A percentile compares a stretch with the other conserved stretches of the same genome.
These are phyloP conservation scores for Saccharomyces uvarum DNA, from an alignment of 1,139 yeast genomes.

Conservation along the genomic window DNA sequence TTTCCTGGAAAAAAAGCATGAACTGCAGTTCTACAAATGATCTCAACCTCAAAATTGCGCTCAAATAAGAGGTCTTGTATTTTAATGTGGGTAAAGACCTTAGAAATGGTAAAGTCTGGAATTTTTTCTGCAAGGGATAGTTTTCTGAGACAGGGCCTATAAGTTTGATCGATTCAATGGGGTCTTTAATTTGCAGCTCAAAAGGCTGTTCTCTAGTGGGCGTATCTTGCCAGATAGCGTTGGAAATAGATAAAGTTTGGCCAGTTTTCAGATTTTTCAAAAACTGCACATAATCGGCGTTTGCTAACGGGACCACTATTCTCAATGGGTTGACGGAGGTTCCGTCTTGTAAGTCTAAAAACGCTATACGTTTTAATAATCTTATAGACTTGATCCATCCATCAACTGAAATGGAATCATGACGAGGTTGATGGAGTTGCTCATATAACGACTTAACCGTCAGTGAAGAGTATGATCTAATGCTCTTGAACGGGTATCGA, in stretches of 20 bases:
- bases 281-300: conserved; percentile 18
- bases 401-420: conserved; percentile 14
- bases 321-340: conserved; percentile 48
- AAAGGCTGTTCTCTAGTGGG: conserved; percentile 36
- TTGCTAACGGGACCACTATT: conserved; percentile 44
- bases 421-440: conserved; percentile 6
- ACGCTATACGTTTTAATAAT: conserved; percentile 65
- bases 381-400: conserved; percentile 80
- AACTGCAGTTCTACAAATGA: conserved; percentile 55
- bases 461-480: conserved; percentile 3
- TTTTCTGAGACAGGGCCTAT: conserved; percentile 52
- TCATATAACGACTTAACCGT: conserved; percentile 12
- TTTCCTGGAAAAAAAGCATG: conserved; percentile 44
- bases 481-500: neutral
- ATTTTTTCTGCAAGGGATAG: conserved; percentile 81
- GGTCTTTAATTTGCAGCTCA: conserved; percentile 38
- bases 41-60: conserved; percentile 63
- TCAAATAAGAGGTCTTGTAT: conserved; percentile 60
- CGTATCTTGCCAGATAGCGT: conserved; percentile 25
- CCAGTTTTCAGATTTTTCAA: conserved; percentile 36
- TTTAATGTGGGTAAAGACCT: conserved; percentile 69
- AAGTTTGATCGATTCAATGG: conserved; percentile 31
- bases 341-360: conserved; percentile 77
- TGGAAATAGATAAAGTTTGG: conserved; percentile 33
- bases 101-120: conserved; percentile 56